Evolutionary conservation across 176 grass and related monocot species (phyloP), one percentile per base, ranked within the genome.

Genomic region (Rhynchospora breviuscula): DNA sequence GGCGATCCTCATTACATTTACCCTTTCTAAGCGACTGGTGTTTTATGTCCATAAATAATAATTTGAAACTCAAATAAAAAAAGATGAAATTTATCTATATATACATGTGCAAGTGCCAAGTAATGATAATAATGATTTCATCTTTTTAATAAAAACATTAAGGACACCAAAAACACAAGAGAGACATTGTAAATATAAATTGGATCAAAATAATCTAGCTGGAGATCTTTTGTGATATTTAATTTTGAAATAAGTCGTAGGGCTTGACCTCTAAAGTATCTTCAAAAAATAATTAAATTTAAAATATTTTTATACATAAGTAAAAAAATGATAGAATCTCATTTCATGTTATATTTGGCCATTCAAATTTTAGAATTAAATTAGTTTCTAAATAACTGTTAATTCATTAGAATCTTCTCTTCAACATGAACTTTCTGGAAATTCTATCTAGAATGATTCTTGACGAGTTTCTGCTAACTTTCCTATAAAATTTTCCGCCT

Each of bases 401-500:
- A 4, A 29, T 14, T 4, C 74, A 58, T 35, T 58, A 10, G 22
- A 58, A 58, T 7, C 26, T 53, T 21, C 12, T 54, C 11, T 53
- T 29, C 14, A 56, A 58, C n/a, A 58, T 58, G 49, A 79, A 78
- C 5, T 43, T 53, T 77, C 31, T 15, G 15, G 12, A 2, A 63
- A 81, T 81, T 81, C 49, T 56, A 77, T 12, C 0, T 54, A 53
- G 73, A 77, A 77, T 56, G 22, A 77, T 77, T 77, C 23, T 56
- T 56, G 73, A 57, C 1, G 22, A 77, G 73, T 25, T 8, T 76
- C 47, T 53, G 44, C 3, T 40, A 0, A 9, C 22, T 67, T 44
- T 12, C 52, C 5, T 13, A 67, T 82, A 82, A 82, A 82, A 10
- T 64, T 64, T 82, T 82, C 80, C 80, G 80, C 43, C 80, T 47